A percentile compares a stretch with the other conserved stretches of the same genome.
Evolutionary conservation across 805 yeast species (phyloP).

Genomic region (Sungouiella blattae): DNA sequence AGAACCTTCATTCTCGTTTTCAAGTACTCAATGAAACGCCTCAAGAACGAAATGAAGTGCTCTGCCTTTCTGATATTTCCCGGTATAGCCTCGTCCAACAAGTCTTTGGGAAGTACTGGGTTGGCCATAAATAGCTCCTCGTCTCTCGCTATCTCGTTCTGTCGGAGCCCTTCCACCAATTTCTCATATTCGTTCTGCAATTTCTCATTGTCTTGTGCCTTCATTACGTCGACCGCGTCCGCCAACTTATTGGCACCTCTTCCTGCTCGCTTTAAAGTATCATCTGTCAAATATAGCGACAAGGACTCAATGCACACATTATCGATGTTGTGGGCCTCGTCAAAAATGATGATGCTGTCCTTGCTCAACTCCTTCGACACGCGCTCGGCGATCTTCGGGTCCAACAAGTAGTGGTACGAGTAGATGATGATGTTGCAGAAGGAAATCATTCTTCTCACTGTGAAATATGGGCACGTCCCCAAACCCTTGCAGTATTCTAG

Average conservation of each 20-base stretch:
- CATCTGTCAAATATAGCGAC: conserved; percentile 89
- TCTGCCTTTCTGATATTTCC: conserved; percentile 97
- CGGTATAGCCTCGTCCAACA: conserved; percentile 89
- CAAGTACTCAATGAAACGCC: conserved; percentile 88
- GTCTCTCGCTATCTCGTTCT: conserved; percentile 61
- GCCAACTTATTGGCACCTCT: conserved; percentile 79
- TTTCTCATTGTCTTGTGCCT: conserved; percentile 75
- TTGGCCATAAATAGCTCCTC: conserved; percentile 77
- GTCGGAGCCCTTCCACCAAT: conserved; percentile 84
- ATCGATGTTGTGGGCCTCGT: conserved; percentile 98
- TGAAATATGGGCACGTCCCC: conserved; percentile 92
- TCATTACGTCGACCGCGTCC: conserved; percentile 81
- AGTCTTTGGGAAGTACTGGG: conserved; percentile 82
- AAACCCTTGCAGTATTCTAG: conserved; percentile 70
- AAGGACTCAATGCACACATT: conserved; percentile 97
- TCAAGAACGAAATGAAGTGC: conserved; percentile 90
- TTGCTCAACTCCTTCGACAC: conserved; percentile 90
- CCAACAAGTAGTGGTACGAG: conserved; percentile 92
- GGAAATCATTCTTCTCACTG: conserved; percentile 96
- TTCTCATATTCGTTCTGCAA: conserved; percentile 88
- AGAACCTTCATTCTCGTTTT: conserved; percentile 97
- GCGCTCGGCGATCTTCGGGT: conserved; percentile 95
- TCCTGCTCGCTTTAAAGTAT: conserved; percentile 78
- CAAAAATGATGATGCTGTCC: conserved; percentile 91
- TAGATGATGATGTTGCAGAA: conserved; percentile 91